Evolutionary conservation across 768 basidiomycete genomes (phyloP), one percentile per base, ranked within the genome.

Genomic region (Lactifluus hygrophoroides): DNA sequence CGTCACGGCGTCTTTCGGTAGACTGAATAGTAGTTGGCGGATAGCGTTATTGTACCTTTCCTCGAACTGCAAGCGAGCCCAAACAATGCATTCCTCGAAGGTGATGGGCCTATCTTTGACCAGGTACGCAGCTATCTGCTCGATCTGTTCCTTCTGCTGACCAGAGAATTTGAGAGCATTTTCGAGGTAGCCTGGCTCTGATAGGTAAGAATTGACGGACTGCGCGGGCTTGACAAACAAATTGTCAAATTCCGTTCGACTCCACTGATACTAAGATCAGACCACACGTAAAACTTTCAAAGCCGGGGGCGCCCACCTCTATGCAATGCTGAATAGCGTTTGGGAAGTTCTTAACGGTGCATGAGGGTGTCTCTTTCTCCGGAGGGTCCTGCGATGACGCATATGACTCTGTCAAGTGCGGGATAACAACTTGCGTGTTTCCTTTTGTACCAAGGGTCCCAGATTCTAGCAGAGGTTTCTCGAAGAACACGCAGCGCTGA

Each of bases 311-410:
- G 69, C 79, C 30, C 55, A 90, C 91, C 78, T 97, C 93, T 59
- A 99, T 99, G 7, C 94, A 96, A 73, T 99, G 96, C 64, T 91
- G 87, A 66, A 98, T 98, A 25, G 88, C 88, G 70, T 99, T 94
- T 10, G 96, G 96, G 81, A 98, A 99, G 73, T 91, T 97, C 77
- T 97, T 98, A 70, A 98, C 88, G 1, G 96, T 99, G 72, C 96
- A 99, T 25, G 90, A 90, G 23, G 96, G 90, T 1, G 94, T 86
- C 69, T 94, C 88, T 73, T 96, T 98, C 75, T 99, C 96, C 9
- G 96, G 96, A 45, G 96, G 96, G 70, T 99, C 96, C 73, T 98
- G 96, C 14, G 94, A 97, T 9, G 94, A 95, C 14, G 90, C 86
- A 71, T 99, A 99, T 17, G 92, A 95, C 72, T 99, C 96, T 14